These are phyloP conservation scores for Leishmania mexicana DNA, from an alignment of 208 protist species.

Conservation along the genomic window DNA sequence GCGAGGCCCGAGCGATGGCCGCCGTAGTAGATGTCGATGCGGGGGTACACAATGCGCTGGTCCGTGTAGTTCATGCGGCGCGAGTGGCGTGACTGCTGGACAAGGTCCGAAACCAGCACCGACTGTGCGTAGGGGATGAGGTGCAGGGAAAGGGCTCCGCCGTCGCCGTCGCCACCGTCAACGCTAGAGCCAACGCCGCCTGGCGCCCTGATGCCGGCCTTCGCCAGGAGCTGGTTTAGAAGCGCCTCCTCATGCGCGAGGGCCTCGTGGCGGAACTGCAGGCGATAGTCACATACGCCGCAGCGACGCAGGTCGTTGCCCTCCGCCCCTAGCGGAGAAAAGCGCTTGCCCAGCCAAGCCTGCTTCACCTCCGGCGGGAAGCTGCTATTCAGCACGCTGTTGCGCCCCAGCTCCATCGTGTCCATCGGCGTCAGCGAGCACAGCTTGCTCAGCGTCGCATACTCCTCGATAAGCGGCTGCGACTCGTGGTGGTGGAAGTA, in stretches of 20 bases:
- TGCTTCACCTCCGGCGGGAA: conserved; percentile 77
- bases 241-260: conserved; percentile 82
- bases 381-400: conserved; percentile 90
- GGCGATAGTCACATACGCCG: conserved; percentile 79
- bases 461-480: conserved; percentile 88
- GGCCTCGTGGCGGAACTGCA: conserved; percentile 83
- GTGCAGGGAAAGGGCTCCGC: conserved; percentile 28
- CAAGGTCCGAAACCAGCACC: conserved; percentile 46
- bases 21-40: conserved; percentile 71
- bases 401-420: conserved; percentile 87
- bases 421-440: conserved; percentile 77
- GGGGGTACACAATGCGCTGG: conserved; percentile 78
- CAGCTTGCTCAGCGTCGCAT: conserved; percentile 87
- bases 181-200: conserved; percentile 9
- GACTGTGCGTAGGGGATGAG: conserved; percentile 50
- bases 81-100: conserved; percentile 50
- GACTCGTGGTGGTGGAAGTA: conserved; percentile 89
- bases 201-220: conserved; percentile 53
- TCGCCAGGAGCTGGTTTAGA: conserved; percentile 71
- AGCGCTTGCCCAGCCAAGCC: conserved; percentile 76
- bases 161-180: conserved; percentile 5
- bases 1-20: conserved; percentile 29
- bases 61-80: conserved; percentile 75
- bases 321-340: conserved; percentile 33
- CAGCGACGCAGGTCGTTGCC: conserved; percentile 72